Percentiles rank a stretch among this genome's conserved stretches.
Evolutionary conservation across 495 filamentous ascomycete genomes (phyloP).

Genomic region (Durotheca rogersii): DNA sequence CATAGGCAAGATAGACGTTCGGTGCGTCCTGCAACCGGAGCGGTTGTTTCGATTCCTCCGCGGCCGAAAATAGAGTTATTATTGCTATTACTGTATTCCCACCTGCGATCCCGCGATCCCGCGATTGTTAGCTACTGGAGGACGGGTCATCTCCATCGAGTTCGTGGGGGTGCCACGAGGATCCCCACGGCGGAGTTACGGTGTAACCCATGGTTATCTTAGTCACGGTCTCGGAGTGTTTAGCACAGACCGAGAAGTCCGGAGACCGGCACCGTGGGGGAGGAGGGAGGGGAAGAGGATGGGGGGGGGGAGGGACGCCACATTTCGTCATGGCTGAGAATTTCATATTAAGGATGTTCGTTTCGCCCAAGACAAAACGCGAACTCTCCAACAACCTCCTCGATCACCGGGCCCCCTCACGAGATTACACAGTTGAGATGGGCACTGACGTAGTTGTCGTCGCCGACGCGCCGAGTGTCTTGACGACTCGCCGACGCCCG

Average conservation of each 20-base stretch:
- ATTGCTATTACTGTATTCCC: conserved; percentile 18
- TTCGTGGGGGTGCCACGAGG: conserved; percentile 9
- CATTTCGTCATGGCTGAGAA: no score
- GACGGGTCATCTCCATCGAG: conserved; percentile 2
- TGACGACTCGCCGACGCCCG: no score
- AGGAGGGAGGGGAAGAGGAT: background rate
- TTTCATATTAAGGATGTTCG: no score
- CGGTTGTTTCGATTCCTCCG: conserved; percentile 21
- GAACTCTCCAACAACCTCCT: no score
- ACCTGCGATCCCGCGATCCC: no score
- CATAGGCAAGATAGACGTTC: no score
- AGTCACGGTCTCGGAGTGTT: conserved; percentile 14
- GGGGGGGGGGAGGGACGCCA: no score
- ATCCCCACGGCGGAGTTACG: conserved; percentile 21
- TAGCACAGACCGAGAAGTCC: conserved; percentile 10
- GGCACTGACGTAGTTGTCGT: no score
- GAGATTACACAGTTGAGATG: background rate
- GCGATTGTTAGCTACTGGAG: conserved; percentile 21
- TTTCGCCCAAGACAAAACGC: no score
- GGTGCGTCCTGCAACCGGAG: no score
- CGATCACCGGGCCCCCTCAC: background rate
- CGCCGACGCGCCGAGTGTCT: no score
- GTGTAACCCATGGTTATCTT: conserved; percentile 14
- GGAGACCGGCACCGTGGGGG: conserved; percentile 3
- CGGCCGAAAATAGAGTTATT: conserved; percentile 15